Conservation (phyloP, 495 filamentous ascomycete genomes). For the Copromyces sp. region DNA sequence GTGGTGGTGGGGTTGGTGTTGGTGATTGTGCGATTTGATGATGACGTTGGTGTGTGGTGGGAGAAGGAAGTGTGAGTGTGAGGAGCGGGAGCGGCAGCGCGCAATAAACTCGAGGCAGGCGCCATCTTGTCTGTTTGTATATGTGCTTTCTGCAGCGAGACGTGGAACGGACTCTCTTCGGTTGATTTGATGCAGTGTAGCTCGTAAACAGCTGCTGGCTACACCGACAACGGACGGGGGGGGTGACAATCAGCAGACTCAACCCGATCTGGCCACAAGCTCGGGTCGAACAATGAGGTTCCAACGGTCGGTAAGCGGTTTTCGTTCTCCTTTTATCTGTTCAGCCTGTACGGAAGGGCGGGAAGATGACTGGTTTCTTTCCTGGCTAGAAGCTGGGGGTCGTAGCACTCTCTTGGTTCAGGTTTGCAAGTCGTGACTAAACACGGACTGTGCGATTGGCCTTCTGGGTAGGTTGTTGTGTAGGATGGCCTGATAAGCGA, state of each 20-base stretch:
- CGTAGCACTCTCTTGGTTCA: not conserved
- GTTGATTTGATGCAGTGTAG: not conserved
- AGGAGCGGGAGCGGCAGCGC: not conserved
- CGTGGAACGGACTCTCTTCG: not conserved
- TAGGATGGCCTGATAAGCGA: not conserved
- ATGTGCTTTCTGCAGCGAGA: not conserved
- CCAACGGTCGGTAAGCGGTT: not conserved
- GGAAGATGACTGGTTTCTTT: not conserved
- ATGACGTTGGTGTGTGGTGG: not conserved
- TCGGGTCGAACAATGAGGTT: not conserved
- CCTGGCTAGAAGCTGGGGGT: not conserved
- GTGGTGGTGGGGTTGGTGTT: conserved; percentile 5
- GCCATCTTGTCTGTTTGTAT: not conserved
- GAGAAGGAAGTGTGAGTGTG: conserved; percentile 1
- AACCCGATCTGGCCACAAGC: not conserved
- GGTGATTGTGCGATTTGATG: conserved; percentile 3
- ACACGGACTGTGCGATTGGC: not conserved
- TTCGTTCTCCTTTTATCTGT: not conserved
- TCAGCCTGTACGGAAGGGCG: not conserved
- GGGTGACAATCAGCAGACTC: not conserved
- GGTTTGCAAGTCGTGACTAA: not conserved
- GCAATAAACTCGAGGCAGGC: not conserved
- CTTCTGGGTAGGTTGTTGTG: not conserved
- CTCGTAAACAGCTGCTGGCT: not conserved
- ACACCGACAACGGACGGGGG: not conserved